Evolutionary conservation across 2,329 filamentous ascomycete species (phyloP), one percentile per base, ranked within the genome.

Genomic region (Fonsecaea multimorphosa): DNA sequence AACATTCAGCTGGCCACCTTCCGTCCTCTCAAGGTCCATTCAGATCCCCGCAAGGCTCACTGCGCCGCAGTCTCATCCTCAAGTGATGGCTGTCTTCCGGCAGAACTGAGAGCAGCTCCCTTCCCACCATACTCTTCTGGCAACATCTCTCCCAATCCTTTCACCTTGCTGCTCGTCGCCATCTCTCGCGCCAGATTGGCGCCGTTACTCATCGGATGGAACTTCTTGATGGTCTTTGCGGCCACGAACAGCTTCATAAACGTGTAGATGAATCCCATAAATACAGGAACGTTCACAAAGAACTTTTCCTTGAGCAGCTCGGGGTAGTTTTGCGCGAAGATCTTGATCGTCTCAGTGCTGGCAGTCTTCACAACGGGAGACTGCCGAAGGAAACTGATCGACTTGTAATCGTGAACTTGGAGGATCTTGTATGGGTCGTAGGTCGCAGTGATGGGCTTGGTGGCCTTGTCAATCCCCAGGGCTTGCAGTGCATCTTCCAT

Each of bases 361-460:
- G 91, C 91, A 2, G 87, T 84, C 78, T 91, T 93, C 78, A 95
- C 88, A 64, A 85, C 83, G 0, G 91, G 86, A 63, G 94, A 89
- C 82, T 91, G 89, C 66, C 92, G 89, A 72, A 97, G 84, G 84
- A 97, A 97, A 74, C 89, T 92, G 76, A 96, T 89, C 68, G 88
- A 89, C 72, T 91, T 87, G 83, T 97, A 97, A 82, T 98, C 94
- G 80, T 98, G 94, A 31, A 97, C 88, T 79, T 97, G 93, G 73
- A 91, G 86, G 82, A 96, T 93, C 79, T 94, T 91, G 81, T 97
- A 96, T 0, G 91, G 91, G 75, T 97, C 94, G 36, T 82, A 81
- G 68, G 87, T 89, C 63, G 92, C 89, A 1, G 90, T 88, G 73
- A 93, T 92, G 49, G 87, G 85, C 70, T 84, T 81, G 8, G 87